Conservation (phyloP, 2,329 filamentous ascomycete genomes). For the Claviceps fusiformis region DNA sequence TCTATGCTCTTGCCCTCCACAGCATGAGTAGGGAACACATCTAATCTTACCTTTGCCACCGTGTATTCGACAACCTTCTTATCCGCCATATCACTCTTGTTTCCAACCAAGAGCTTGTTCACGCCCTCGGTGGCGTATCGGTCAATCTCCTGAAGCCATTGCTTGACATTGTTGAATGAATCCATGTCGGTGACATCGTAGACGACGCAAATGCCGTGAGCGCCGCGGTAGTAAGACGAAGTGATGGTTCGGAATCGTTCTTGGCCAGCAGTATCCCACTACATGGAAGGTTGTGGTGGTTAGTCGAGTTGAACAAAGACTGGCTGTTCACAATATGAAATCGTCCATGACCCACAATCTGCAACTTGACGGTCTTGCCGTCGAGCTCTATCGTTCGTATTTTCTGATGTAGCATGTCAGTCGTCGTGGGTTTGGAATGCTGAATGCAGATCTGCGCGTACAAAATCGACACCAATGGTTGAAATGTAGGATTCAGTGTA, state of each 20-base stretch:
- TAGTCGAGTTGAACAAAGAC: not conserved
- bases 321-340: not conserved
- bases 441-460: conserved; percentile 37
- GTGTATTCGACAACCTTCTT: conserved; percentile 99
- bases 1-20: not conserved
- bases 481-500: conserved; percentile 99
- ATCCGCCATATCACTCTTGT: conserved; percentile 99
- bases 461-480: conserved; percentile 98
- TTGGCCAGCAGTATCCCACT: conserved; percentile 99
- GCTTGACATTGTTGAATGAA: conserved; percentile 99
- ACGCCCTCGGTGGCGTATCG: conserved; percentile 97
- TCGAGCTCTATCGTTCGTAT: conserved; percentile 99
- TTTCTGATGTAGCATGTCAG: conserved; percentile 50
- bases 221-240: conserved; percentile 97
- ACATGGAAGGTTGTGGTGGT: conserved; percentile 6
- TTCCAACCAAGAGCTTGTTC: conserved; percentile 97
- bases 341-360: conserved; percentile 60
- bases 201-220: conserved; percentile 98
- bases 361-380: conserved; percentile 98
- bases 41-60: conserved; percentile 73
- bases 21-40: conserved; percentile 1
- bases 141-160: conserved; percentile 99
- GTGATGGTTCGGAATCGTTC: conserved; percentile 99
- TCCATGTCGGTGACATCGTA: conserved; percentile 99
- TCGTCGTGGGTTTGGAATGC: not conserved